Evolutionary conservation across 1,284 basidiomycete genomes (phyloP).

Genomic region (Baeospora myosura): DNA sequence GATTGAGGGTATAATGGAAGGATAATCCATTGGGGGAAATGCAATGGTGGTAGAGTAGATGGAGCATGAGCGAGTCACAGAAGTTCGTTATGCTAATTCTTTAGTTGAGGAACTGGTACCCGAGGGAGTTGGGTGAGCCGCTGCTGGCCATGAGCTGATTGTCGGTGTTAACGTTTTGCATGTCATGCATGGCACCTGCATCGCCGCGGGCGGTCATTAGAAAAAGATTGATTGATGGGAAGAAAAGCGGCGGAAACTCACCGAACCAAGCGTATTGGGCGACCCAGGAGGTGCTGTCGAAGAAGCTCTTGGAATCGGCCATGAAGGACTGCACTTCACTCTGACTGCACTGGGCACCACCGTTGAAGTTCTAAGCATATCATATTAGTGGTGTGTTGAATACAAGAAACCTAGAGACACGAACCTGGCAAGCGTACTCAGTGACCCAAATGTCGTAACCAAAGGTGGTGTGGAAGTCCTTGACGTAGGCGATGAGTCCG

Average conservation of each 20-base stretch:
- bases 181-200: constrained; percentile 56
- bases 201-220: not conserved
- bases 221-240: not conserved
- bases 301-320: constrained; percentile 42
- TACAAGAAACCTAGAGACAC: constrained; percentile 5
- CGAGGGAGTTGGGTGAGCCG: constrained; percentile 45
- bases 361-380: constrained; percentile 50
- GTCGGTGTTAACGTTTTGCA: constrained; percentile 59
- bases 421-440: constrained; percentile 62
- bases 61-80: not conserved
- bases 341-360: constrained; percentile 42
- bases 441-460: constrained; percentile 51
- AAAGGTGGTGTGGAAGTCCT: constrained; percentile 45
- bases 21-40: not conserved
- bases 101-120: constrained; percentile 30
- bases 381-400: not conserved
- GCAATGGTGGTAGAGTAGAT: not conserved
- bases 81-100: constrained; percentile 1
- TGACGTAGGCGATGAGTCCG: constrained; percentile 45
- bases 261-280: constrained; percentile 66
- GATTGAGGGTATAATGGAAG: not conserved
- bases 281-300: constrained; percentile 50
- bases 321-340: constrained; percentile 54
- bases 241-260: constrained; percentile 22
- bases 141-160: constrained; percentile 46